Evolutionary conservation across 768 basidiomycete genomes (phyloP).

Genomic region (Filobasidium floriforme): DNA sequence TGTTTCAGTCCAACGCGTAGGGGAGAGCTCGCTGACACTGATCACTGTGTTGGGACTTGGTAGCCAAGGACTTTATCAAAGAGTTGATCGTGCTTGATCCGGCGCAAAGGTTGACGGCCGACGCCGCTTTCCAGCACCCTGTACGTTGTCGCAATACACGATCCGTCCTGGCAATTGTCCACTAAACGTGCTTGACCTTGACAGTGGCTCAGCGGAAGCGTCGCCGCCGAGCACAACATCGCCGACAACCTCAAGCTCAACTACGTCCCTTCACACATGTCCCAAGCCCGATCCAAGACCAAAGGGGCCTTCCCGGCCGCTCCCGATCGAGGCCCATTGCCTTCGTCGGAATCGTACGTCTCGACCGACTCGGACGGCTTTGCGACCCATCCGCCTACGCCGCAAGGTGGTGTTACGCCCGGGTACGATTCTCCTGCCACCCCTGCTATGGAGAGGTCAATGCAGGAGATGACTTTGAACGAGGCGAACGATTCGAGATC

Average conservation of each 20-base stretch:
- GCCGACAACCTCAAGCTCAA: not conserved
- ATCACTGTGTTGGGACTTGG: not conserved
- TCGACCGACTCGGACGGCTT: not conserved
- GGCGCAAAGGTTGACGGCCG: slow-evolving; percentile 61
- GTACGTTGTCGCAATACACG: slow-evolving; percentile 46
- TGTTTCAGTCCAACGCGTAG: slow-evolving; percentile 6
- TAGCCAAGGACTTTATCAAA: slow-evolving; percentile 79
- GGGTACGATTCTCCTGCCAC: not conserved
- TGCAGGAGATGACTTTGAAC: not conserved
- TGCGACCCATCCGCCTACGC: slow-evolving; percentile 5
- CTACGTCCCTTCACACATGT: slow-evolving; percentile 1
- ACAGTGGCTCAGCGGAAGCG: slow-evolving; percentile 1
- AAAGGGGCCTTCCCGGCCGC: not conserved
- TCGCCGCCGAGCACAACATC: slow-evolving; percentile 5
- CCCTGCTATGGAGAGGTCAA: not conserved
- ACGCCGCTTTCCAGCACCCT: slow-evolving; percentile 60
- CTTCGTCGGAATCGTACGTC: not conserved
- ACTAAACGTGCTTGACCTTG: not conserved
- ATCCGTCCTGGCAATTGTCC: not conserved
- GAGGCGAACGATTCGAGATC: not conserved
- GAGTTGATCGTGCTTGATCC: slow-evolving; percentile 66
- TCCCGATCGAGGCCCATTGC: not conserved
- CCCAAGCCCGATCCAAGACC: not conserved
- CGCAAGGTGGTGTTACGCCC: not conserved
- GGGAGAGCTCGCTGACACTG: not conserved